These are phyloP conservation scores for Leccinum obscurum DNA, from an alignment of 768 basidiomycete genomes.

Conservation along the genomic window DNA sequence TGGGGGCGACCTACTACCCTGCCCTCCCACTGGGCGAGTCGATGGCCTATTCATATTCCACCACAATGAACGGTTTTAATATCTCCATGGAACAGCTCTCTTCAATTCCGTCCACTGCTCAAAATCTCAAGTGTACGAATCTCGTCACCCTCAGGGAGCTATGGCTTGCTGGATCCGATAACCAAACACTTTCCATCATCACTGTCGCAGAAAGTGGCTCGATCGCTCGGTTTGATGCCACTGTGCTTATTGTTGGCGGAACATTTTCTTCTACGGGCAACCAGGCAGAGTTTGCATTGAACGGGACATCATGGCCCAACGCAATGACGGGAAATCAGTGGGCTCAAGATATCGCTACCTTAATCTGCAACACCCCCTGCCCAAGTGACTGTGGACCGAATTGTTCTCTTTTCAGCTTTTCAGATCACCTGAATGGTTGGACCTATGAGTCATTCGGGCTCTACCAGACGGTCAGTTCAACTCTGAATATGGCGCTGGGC, in stretches of 20 bases:
- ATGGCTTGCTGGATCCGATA: neutral
- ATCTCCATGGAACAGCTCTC: slow-evolving; percentile 5
- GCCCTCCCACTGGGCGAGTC: neutral
- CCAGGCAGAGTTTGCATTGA: neutral
- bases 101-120: neutral
- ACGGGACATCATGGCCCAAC: neutral
- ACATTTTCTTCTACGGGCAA: neutral
- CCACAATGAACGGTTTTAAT: slow-evolving; percentile 1
- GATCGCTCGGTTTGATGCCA: neutral
- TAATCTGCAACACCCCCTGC: neutral
- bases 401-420: neutral
- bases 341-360: slow-evolving; percentile 2
- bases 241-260: neutral
- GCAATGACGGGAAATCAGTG: neutral
- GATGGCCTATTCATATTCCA: neutral
- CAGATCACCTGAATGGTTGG: neutral
- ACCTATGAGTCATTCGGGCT: too few species aligned
- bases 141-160: too few species aligned
- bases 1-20: neutral
- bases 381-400: neutral
- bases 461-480: neutral
- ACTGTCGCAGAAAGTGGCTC: neutral
- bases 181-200: neutral
- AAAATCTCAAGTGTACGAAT: neutral
- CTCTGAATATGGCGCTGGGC: neutral